Conservation (phyloP, 1,139 yeast species). For the Hemisphaericaspora lyxosophila region DNA sequence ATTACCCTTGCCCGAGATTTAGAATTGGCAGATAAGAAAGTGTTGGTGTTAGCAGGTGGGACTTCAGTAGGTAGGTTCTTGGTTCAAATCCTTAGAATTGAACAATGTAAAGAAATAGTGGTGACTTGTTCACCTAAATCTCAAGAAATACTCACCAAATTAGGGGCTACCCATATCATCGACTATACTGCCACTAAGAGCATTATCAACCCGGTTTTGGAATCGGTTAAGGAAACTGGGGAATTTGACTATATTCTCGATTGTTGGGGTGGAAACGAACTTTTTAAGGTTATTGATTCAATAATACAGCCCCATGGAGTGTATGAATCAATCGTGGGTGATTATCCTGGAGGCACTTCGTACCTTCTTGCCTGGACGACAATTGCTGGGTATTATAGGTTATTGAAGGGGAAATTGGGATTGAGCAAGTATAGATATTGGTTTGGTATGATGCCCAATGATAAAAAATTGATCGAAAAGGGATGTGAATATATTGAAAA, state of each 20-base stretch:
- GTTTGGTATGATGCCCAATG: conserved; percentile 6
- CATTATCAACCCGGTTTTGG: conserved; percentile 24
- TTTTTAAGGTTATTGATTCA: conserved; percentile 21
- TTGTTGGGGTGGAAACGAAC: conserved; percentile 28
- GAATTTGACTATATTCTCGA: conserved; percentile 34
- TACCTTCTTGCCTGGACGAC: conserved; percentile 4
- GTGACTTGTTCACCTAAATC: conserved; percentile 38
- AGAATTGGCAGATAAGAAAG: conserved; percentile 20
- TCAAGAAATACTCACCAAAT: conserved; percentile 35
- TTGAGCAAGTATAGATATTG: conserved; percentile 15
- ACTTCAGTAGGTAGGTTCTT: conserved; percentile 68
- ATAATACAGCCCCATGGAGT: conserved; percentile 40
- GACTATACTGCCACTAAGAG: conserved; percentile 44
- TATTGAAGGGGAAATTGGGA: conserved; percentile 11
- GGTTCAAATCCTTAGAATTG: conserved; percentile 56
- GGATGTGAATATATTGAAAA: conserved; percentile 35
- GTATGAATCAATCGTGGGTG: conserved; percentile 53
- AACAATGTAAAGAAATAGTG: conserved; percentile 46
- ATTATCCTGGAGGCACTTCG: conserved; percentile 6
- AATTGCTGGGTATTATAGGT: background rate
- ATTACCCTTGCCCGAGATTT: conserved; percentile 34
- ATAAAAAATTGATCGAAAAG: conserved; percentile 13
- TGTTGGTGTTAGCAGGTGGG: conserved; percentile 71
- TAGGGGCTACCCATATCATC: conserved; percentile 54
- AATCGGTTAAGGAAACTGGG: conserved; percentile 21